Evolutionary conservation across 2,329 filamentous ascomycete species (phyloP).

Genomic region (Chaetoscypha palmicola): DNA sequence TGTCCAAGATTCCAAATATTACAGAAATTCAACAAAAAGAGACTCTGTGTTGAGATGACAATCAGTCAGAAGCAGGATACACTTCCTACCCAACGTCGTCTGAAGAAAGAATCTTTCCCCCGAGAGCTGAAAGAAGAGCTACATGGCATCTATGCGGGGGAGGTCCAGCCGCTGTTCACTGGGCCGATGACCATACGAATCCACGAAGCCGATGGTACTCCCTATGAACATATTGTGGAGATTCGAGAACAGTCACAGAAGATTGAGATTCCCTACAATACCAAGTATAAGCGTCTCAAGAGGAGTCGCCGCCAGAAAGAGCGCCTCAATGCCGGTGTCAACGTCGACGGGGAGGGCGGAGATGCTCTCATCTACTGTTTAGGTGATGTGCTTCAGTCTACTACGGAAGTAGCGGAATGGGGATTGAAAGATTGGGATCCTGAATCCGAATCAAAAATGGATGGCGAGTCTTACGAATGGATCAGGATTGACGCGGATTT

Average conservation of each 20-base stretch:
- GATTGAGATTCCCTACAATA: slow-evolving; percentile 96
- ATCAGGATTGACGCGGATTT: slow-evolving; percentile 97
- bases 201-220: slow-evolving; percentile 95
- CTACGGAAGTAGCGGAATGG: slow-evolving; percentile 80
- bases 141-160: slow-evolving; percentile 59
- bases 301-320: slow-evolving; percentile 78
- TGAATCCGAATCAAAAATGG: slow-evolving; percentile 85
- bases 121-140: slow-evolving; percentile 76
- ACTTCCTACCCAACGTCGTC: slow-evolving; percentile 40
- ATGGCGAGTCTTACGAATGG: slow-evolving; percentile 96
- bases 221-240: slow-evolving; percentile 95
- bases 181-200: slow-evolving; percentile 97
- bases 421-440: slow-evolving; percentile 80
- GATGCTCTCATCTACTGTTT: slow-evolving; percentile 85
- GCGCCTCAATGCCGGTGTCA: slow-evolving; percentile 56
- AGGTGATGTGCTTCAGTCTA: slow-evolving; percentile 79
- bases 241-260: slow-evolving; percentile 81
- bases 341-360: slow-evolving; percentile 63
- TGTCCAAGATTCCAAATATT: slow-evolving; percentile 82
- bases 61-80: slow-evolving; percentile 65
- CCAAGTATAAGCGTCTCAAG: slow-evolving; percentile 97
- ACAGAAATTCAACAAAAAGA: slow-evolving; percentile 96
- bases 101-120: slow-evolving; percentile 72
- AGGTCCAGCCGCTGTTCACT: slow-evolving; percentile 74
- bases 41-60: slow-evolving; percentile 85